phyloP scores from a whole-genome alignment of 2,329 filamentous ascomycete species.

The Claviceps capensis region DNA sequence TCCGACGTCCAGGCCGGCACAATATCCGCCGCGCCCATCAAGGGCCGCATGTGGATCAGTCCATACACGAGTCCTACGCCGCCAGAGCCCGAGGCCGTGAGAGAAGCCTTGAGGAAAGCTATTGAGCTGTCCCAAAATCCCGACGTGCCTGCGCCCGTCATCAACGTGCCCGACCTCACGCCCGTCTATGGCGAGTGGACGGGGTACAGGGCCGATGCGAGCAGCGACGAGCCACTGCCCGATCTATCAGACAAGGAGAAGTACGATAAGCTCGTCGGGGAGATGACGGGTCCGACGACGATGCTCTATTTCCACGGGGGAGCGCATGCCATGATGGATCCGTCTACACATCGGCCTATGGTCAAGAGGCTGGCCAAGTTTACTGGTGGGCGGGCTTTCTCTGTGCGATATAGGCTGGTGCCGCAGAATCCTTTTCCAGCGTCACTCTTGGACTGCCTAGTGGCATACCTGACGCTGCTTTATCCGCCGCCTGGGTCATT shows the following conservation, averaged over 20 bases:
- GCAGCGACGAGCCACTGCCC: constrained; percentile 35
- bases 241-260: constrained; percentile 47
- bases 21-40: constrained; percentile 51
- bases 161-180: constrained; percentile 34
- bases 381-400: constrained; percentile 55
- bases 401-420: constrained; percentile 60
- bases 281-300: constrained; percentile 48
- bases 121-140: constrained; percentile 24
- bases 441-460: constrained; percentile 57
- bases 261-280: constrained; percentile 53
- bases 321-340: constrained; percentile 60
- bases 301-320: constrained; percentile 67
- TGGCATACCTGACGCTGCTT: constrained; percentile 59
- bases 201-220: constrained; percentile 46
- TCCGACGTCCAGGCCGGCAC: constrained; percentile 49
- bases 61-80: constrained; percentile 51
- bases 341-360: constrained; percentile 46
- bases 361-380: constrained; percentile 50
- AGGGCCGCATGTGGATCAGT: constrained; percentile 71
- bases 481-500: constrained; percentile 55
- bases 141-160: constrained; percentile 4
- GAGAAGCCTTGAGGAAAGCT: constrained; percentile 42
- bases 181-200: constrained; percentile 65
- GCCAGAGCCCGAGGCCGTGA: constrained; percentile 34
- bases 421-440: constrained; percentile 65